Evolutionary conservation across 768 basidiomycete genomes (phyloP).

Genomic region (Lactarius pseudohatsudake): DNA sequence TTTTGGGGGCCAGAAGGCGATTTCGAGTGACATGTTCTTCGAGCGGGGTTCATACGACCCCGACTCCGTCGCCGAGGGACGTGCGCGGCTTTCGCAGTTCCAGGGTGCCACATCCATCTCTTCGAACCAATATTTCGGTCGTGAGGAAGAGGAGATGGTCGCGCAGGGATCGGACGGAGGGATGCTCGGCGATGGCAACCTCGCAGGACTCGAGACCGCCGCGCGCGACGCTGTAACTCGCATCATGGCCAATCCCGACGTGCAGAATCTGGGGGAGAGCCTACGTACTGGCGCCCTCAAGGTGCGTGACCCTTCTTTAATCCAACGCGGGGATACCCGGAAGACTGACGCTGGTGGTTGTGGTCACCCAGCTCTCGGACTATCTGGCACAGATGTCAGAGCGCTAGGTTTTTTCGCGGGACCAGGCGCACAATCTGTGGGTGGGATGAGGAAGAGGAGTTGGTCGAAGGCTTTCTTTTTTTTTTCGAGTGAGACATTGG

Average conservation of each 20-base stretch:
- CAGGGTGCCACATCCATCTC: constrained; percentile 92
- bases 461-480: not conserved
- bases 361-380: constrained; percentile 36
- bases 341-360: constrained; percentile 11
- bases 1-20: constrained; percentile 91
- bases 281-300: constrained; percentile 80
- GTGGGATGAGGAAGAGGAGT: not conserved
- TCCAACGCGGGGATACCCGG: not conserved
- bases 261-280: constrained; percentile 79
- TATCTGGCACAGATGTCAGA: constrained; percentile 58
- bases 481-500: not conserved
- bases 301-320: constrained; percentile 44
- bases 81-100: constrained; percentile 79
- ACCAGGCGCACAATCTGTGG: not conserved
- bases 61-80: constrained; percentile 66
- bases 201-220: constrained; percentile 57
- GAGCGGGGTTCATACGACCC: constrained; percentile 88
- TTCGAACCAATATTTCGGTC: constrained; percentile 94
- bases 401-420: constrained; percentile 3
- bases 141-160: constrained; percentile 65
- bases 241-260: constrained; percentile 82
- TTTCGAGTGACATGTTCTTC: constrained; percentile 98
- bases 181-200: constrained; percentile 46
- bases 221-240: constrained; percentile 75
- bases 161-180: constrained; percentile 54